Base-by-base conservation (phyloP, 805 yeast species). In the Lipomyces sp. region DNA sequence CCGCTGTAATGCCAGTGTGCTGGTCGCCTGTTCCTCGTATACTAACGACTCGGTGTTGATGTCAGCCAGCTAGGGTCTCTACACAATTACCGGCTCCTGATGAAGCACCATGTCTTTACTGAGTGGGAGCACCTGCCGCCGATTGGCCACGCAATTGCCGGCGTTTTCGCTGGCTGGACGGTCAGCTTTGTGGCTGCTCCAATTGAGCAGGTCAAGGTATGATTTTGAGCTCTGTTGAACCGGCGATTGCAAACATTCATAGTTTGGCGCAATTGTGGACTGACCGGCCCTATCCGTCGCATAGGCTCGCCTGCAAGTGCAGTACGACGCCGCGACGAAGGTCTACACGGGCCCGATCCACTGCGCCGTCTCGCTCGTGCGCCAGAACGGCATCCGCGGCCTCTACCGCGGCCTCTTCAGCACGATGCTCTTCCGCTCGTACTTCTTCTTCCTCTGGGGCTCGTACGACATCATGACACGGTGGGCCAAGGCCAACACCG, bases 181-280 rank as follows among this genome's bases (percentile, higher is more conserved):
- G 96, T 89, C 13, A 82, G 91, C 41, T 84, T 89, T 70, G 90
- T 89, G n/a, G 97, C 97, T 3, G 95, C 96, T 0, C 96, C 96
- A 1, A 84, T 89, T 6, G 97, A 89, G 66, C 84, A 84, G 61
- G 81, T 89, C 59, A 89, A 89, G 69, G 58, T 55, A 43, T 16
- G 41, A 18, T 3, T 11, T 31, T n/a, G n/a, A n/a, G n/a, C n/a
- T n/a, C n/a, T n/a, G n/a, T n/a, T n/a, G n/a, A n/a, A n/a, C 4
- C 13, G 6, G 14, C 28, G 14, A 19, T 5, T 19, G 22, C 18
- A 16, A 26, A 3, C 3, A 13, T 10, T 16, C 6, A 13, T n/a
- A n/a, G 22, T 24, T 37, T 21, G 18, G 18, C 14, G 16, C 14
- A 21, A 5, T n/a, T 26, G 19, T 21, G 14, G 29, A 47, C 11